Percentiles rank a stretch among this genome's conserved stretches.
phyloP scores from a whole-genome alignment of 805 yeast genomes.

The Metschnikowia orientalis region DNA sequence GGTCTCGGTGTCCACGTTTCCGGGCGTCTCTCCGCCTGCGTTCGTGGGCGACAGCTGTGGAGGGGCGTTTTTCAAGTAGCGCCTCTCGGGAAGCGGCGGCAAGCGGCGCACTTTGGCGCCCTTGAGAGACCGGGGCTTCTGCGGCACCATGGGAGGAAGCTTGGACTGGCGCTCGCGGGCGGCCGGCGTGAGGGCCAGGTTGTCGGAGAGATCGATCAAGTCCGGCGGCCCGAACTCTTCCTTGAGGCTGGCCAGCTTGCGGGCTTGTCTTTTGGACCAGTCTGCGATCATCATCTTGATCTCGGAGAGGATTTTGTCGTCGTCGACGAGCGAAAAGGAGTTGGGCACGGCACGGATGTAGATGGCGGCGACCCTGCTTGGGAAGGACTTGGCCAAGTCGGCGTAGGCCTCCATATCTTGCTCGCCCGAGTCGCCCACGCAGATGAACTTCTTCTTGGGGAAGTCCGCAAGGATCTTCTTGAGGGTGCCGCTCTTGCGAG shows the following conservation, averaged over 20 bases:
- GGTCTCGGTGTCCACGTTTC: too few species aligned
- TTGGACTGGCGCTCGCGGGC: slow-evolving; percentile 9
- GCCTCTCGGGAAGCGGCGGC: slow-evolving; percentile 34
- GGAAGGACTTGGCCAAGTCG: slow-evolving; percentile 57
- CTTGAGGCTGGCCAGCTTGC: slow-evolving; percentile 2
- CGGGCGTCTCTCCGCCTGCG: not conserved
- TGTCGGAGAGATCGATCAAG: slow-evolving; percentile 37
- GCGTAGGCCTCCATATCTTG: slow-evolving; percentile 89
- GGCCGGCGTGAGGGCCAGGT: slow-evolving; percentile 3
- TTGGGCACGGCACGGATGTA: slow-evolving; percentile 73
- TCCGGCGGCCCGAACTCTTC: slow-evolving; percentile 19
- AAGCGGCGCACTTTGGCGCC: slow-evolving; percentile 26
- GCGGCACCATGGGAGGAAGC: slow-evolving; percentile 45
- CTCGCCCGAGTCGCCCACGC: slow-evolving; percentile 96
- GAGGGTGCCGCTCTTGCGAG: slow-evolving; percentile 68
- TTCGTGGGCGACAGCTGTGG: too few species aligned
- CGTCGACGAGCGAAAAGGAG: slow-evolving; percentile 58
- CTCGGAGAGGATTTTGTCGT: slow-evolving; percentile 29
- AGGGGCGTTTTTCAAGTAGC: slow-evolving; percentile 1
- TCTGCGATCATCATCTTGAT: slow-evolving; percentile 22
- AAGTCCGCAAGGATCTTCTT: slow-evolving; percentile 64
- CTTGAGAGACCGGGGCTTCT: slow-evolving; percentile 41
- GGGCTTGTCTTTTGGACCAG: slow-evolving; percentile 11
- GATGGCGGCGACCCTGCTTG: slow-evolving; percentile 65
- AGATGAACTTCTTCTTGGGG: slow-evolving; percentile 69